Evolutionary conservation across 345 rosid genomes (phyloP).

Genomic region (Combretum micranthum): DNA sequence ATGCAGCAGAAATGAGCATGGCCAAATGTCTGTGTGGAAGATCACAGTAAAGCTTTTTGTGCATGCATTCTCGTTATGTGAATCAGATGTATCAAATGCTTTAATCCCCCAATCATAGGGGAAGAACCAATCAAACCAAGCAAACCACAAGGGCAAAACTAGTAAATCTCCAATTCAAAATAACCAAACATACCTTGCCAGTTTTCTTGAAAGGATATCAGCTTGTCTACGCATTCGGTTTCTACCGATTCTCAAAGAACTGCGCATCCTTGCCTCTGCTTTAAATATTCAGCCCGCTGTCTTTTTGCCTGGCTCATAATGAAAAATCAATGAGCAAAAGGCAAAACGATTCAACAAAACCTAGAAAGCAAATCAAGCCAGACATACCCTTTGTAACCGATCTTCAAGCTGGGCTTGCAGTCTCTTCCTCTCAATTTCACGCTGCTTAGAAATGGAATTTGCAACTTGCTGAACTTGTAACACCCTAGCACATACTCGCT

Average conservation of each 20-base stretch:
- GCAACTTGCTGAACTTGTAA: conserved; percentile 69
- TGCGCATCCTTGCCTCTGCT: conserved; percentile 68
- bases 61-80: too few species aligned
- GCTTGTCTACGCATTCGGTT: conserved; percentile 65
- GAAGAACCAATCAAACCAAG: too few species aligned
- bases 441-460: conserved; percentile 61
- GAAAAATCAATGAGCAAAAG: conserved; percentile 6
- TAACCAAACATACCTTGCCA: conserved; percentile 48
- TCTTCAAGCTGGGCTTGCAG: conserved; percentile 80
- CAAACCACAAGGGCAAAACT: too few species aligned
- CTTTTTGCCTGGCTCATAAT: conserved; percentile 61
- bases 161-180: too few species aligned
- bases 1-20: too few species aligned
- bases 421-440: conserved; percentile 86
- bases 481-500: conserved; percentile 73
- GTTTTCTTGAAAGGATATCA: conserved; percentile 65
- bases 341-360: neutral
- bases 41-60: too few species aligned
- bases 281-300: conserved; percentile 84
- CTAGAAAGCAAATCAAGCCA: conserved; percentile 4
- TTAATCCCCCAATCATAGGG: too few species aligned
- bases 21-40: too few species aligned
- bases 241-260: conserved; percentile 35
- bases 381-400: conserved; percentile 70
- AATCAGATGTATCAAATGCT: too few species aligned